A percentile compares a stretch with the other conserved stretches of the same genome.
Evolutionary conservation across 208 protist species (phyloP).

Genomic region (Wallacemonas sp.): DNA sequence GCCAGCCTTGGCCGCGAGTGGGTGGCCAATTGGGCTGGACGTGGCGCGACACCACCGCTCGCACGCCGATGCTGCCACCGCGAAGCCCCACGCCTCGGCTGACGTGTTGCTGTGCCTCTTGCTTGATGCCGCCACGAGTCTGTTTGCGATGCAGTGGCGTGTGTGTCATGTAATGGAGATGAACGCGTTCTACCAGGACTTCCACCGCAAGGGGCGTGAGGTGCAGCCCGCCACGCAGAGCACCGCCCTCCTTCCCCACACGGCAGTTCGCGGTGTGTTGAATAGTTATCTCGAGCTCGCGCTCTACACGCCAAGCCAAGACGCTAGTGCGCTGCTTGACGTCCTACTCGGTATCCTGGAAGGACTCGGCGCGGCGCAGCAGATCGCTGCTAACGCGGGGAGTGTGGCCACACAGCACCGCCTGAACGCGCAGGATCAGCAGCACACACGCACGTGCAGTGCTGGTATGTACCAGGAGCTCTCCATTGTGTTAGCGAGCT

Average conservation of each 20-base stretch:
- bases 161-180: slow-evolving; percentile 67
- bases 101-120: slow-evolving; percentile 53
- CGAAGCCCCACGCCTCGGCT: slow-evolving; percentile 17
- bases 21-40: no score
- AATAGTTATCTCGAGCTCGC: slow-evolving; percentile 75
- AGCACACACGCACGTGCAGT: slow-evolving; percentile 79
- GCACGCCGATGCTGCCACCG: slow-evolving; percentile 5
- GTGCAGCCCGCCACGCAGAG: slow-evolving; percentile 29
- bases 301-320: slow-evolving; percentile 31
- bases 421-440: slow-evolving; percentile 78
- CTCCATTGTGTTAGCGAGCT: slow-evolving; percentile 57
- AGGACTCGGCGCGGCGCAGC: slow-evolving; percentile 40
- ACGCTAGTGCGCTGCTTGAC: slow-evolving; percentile 37
- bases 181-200: slow-evolving; percentile 41
- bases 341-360: slow-evolving; percentile 50
- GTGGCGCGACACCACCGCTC: neutral
- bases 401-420: slow-evolving; percentile 36
- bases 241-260: slow-evolving; percentile 68
- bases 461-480: slow-evolving; percentile 89
- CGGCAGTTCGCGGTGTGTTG: slow-evolving; percentile 72
- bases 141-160: slow-evolving; percentile 80
- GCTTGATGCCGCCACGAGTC: slow-evolving; percentile 39
- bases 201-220: slow-evolving; percentile 28
- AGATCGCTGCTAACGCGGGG: slow-evolving; percentile 6
- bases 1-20: neutral